Evolutionary conservation across 2,329 filamentous ascomycete species (phyloP).

Genomic region (Sporothrix curviconia): DNA sequence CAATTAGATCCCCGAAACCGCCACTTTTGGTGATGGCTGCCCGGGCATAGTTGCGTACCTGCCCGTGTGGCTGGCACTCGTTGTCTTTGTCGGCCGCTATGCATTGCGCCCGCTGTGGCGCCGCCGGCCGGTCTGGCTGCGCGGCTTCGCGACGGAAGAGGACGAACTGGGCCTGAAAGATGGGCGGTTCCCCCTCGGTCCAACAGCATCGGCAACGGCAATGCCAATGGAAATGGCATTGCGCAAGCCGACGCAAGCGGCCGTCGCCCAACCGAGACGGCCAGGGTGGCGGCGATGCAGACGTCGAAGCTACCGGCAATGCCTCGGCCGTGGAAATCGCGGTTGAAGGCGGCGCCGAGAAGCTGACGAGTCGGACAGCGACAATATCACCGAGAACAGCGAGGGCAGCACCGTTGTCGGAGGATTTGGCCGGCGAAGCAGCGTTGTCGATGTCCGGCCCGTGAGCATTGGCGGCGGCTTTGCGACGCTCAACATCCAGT

Average conservation of each 20-base stretch:
- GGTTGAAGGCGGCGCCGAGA: not conserved
- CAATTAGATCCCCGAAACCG: constrained; percentile 25
- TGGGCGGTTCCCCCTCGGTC: not conserved
- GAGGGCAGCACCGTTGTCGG: constrained; percentile 12
- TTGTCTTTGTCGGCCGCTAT: constrained; percentile 28
- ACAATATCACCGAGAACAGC: constrained; percentile 7
- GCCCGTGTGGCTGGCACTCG: constrained; percentile 26
- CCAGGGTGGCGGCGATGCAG: not conserved
- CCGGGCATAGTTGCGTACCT: constrained; percentile 28
- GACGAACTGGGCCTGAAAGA: constrained; percentile 13
- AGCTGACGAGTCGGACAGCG: constrained; percentile 1
- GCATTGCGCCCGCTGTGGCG: constrained; percentile 26
- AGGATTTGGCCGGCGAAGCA: constrained; percentile 11
- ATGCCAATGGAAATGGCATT: too few species aligned
- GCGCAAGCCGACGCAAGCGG: not conserved
- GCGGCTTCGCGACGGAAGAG: constrained; percentile 28
- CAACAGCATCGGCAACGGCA: too few species aligned
- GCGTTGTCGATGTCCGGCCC: constrained; percentile 2
- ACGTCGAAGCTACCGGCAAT: not conserved
- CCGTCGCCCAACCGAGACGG: not conserved
- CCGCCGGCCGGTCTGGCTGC: constrained; percentile 30
- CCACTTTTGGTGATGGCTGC: constrained; percentile 28
- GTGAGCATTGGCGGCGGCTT: constrained; percentile 1
- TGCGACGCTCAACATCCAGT: constrained; percentile 2
- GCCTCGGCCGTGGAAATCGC: not conserved